These are phyloP conservation scores for Nicotiana obtusifolia DNA, from an alignment of 257 asterid genomes.

Conservation along the genomic window DNA sequence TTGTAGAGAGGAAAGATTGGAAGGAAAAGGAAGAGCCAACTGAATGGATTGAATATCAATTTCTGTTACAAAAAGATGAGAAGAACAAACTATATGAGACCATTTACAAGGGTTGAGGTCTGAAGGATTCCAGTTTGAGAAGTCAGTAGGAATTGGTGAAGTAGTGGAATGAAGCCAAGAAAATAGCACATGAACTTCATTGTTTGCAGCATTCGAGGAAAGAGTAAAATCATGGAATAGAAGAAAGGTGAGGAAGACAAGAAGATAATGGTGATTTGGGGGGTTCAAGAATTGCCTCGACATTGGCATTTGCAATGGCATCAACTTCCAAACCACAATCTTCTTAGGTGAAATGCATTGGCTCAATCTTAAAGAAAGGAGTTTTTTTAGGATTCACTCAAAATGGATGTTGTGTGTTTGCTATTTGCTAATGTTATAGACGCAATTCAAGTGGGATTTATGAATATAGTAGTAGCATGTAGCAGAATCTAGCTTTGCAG, in stretches of 20 bases:
- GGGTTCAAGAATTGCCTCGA: constrained; percentile 63
- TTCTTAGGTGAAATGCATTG: constrained; percentile 44
- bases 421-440: not conserved
- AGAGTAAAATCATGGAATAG: constrained; percentile 11
- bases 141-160: constrained; percentile 31
- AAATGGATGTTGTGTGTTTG: not conserved
- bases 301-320: constrained; percentile 67
- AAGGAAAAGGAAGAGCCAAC: constrained; percentile 46
- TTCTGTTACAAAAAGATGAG: constrained; percentile 31
- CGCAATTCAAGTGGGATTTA: not conserved
- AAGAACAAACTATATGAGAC: constrained; percentile 49
- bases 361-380: constrained; percentile 20
- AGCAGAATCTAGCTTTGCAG: constrained; percentile 26
- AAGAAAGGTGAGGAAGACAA: constrained; percentile 18
- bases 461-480: not conserved
- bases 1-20: constrained; percentile 46
- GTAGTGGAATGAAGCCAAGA: constrained; percentile 55
- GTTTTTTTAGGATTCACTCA: constrained; percentile 18
- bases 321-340: constrained; percentile 34
- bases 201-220: constrained; percentile 16
- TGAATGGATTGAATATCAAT: constrained; percentile 39
- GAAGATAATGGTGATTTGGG: constrained; percentile 25
- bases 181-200: constrained; percentile 39
- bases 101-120: constrained; percentile 61
- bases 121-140: constrained; percentile 48